phyloP scores from a whole-genome alignment of 2,329 filamentous ascomycete species.

The Mycosphaerelloides madeirae region DNA sequence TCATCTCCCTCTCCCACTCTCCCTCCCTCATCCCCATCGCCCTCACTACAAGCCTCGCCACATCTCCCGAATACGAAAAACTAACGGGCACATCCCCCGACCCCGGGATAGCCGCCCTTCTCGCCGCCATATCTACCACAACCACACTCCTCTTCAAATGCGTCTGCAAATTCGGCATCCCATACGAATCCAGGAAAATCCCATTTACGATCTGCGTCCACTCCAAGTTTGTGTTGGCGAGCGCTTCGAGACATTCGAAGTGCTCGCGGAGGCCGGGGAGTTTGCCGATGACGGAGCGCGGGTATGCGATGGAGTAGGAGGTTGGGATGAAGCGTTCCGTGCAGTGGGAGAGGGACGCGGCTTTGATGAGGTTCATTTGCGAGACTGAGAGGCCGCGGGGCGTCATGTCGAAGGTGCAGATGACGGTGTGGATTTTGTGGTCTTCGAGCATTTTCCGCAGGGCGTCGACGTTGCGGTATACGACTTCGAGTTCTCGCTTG shows the following conservation, averaged over 20 bases:
- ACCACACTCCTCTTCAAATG: conserved; percentile 21
- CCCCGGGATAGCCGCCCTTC: conserved; percentile 3
- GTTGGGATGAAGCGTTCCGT: conserved; percentile 17
- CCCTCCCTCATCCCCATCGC: conserved; percentile 35
- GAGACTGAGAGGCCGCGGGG: conserved; percentile 1
- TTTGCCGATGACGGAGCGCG: too few species aligned
- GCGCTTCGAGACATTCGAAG: conserved; percentile 12
- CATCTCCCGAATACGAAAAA: conserved; percentile 46
- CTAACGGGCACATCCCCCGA: background rate
- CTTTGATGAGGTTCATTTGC: conserved; percentile 17
- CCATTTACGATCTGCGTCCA: conserved; percentile 28
- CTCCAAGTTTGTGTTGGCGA: conserved; percentile 24
- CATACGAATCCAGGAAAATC: conserved; percentile 32
- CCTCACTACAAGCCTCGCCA: conserved; percentile 42
- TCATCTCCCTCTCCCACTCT: conserved; percentile 40
- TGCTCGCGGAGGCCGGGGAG: conserved; percentile 2
- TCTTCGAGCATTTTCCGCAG: conserved; percentile 4
- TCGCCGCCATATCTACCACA: conserved; percentile 6
- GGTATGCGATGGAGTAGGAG: conserved; percentile 5
- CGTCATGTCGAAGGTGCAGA: conserved; percentile 14
- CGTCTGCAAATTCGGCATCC: background rate
- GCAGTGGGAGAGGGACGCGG: conserved; percentile 3
- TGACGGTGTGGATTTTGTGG: conserved; percentile 14
- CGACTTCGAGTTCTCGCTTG: background rate
- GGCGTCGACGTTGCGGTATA: background rate